phyloP scores from a whole-genome alignment of 1,284 basidiomycete genomes.

The Prillingera fragicola region DNA sequence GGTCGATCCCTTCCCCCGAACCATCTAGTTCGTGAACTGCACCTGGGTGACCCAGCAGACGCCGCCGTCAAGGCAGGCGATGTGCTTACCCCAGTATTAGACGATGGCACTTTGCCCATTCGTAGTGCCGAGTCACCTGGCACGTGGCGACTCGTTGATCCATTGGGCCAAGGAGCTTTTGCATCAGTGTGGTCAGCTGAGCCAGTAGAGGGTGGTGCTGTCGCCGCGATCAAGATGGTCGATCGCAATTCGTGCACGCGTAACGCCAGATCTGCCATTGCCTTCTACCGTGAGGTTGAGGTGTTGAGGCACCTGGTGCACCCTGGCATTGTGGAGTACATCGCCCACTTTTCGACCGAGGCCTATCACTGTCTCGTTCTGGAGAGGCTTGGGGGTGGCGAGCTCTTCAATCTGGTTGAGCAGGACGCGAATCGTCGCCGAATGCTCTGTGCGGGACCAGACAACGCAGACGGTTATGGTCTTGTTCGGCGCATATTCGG shows the following conservation, averaged over 20 bases:
- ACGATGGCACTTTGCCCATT: slow-evolving; percentile 12
- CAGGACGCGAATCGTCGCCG: slow-evolving; percentile 55
- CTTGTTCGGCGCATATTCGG: slow-evolving; percentile 68
- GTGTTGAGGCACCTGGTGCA: slow-evolving; percentile 79
- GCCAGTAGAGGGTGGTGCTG: slow-evolving; percentile 32
- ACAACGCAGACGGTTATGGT: slow-evolving; percentile 33
- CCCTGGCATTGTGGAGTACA: slow-evolving; percentile 70
- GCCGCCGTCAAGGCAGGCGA: slow-evolving; percentile 23
- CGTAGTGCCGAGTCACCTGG: slow-evolving; percentile 10
- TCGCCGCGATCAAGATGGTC: slow-evolving; percentile 83
- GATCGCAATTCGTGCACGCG: slow-evolving; percentile 55
- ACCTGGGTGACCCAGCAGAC: slow-evolving; percentile 13
- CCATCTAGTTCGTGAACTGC: slow-evolving; percentile 10
- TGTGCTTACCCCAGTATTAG: slow-evolving; percentile 17
- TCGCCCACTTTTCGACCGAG: slow-evolving; percentile 67
- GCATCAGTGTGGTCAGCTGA: slow-evolving; percentile 71
- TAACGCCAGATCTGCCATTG: slow-evolving; percentile 69
- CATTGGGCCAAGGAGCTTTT: slow-evolving; percentile 69
- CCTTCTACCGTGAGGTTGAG: slow-evolving; percentile 81
- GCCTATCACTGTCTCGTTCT: slow-evolving; percentile 75
- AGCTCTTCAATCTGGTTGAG: slow-evolving; percentile 73
- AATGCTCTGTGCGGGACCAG: slow-evolving; percentile 36
- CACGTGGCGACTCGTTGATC: slow-evolving; percentile 52
- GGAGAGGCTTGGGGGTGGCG: slow-evolving; percentile 72
- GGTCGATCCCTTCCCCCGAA: neutral